These are phyloP conservation scores for Solanum lignicaule DNA, from an alignment of 257 asterid species.

Conservation along the genomic window DNA sequence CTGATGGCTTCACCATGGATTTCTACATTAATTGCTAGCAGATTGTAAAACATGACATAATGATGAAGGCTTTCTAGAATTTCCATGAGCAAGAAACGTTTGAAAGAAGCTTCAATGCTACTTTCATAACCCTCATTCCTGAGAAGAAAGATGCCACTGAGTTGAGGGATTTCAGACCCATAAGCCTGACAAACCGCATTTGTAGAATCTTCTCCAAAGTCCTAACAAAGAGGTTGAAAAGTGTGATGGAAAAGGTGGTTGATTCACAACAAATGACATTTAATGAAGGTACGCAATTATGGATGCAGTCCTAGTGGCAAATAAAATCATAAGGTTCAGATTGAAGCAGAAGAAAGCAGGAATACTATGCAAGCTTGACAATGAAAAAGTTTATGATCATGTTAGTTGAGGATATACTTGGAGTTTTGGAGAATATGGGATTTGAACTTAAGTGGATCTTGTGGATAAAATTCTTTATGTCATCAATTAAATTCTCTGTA, in stretches of 20 bases:
- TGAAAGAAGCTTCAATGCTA: too few relatives aligned
- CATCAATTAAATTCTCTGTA: not conserved
- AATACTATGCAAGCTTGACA: not conserved
- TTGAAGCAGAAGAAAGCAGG: not conserved
- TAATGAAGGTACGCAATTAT: not conserved
- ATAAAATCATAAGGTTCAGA: not conserved
- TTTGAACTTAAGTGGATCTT: too few relatives aligned
- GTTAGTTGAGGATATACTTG: not conserved
- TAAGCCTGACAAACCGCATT: too few relatives aligned
- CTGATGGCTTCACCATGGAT: too few relatives aligned
- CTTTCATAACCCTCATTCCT: too few relatives aligned
- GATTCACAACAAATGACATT: not conserved
- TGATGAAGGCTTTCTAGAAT: too few relatives aligned
- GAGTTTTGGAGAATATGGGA: not conserved
- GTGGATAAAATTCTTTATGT: not conserved
- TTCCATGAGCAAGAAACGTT: too few relatives aligned
- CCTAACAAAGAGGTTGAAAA: not conserved
- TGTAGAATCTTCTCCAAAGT: not conserved
- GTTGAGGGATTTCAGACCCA: too few relatives aligned
- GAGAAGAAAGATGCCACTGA: too few relatives aligned
- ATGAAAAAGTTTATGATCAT: not conserved
- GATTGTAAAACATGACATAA: too few relatives aligned
- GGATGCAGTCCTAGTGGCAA: not conserved
- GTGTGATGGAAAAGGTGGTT: not conserved
- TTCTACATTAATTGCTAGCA: too few relatives aligned